phyloP scores from a whole-genome alignment of 2,329 filamentous ascomycete species.

The Aspergillus sojae region DNA sequence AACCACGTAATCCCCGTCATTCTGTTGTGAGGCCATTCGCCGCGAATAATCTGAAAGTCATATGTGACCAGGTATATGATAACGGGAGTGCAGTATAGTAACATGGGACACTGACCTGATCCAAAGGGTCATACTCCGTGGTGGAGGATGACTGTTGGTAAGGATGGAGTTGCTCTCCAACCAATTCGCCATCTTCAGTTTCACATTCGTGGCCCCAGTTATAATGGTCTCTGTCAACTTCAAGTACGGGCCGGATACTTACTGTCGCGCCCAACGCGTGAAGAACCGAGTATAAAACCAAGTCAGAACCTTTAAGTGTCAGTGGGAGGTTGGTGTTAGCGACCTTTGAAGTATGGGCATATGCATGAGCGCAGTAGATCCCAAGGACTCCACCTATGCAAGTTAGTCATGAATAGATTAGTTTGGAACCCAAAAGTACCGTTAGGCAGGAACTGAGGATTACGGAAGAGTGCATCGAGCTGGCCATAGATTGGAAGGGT shows the following conservation, averaged over 20 bases:
- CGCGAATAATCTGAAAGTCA: slow-evolving; percentile 4
- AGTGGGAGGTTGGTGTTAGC: slow-evolving; percentile 32
- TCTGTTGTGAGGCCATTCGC: slow-evolving; percentile 13
- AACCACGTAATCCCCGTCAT: slow-evolving; percentile 28
- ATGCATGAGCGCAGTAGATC: slow-evolving; percentile 51
- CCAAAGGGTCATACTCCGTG: neutral
- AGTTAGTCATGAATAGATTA: neutral
- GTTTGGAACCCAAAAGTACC: slow-evolving; percentile 23
- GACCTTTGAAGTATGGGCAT: slow-evolving; percentile 44
- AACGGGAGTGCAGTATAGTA: too few species aligned
- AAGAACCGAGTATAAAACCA: slow-evolving; percentile 45
- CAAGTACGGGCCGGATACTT: slow-evolving; percentile 33
- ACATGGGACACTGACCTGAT: neutral
- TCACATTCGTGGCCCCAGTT: too few species aligned
- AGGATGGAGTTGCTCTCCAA: too few species aligned
- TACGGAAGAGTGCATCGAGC: slow-evolving; percentile 33
- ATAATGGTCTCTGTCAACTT: too few species aligned
- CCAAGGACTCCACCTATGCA: slow-evolving; percentile 48
- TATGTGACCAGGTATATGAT: too few species aligned
- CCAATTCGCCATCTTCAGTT: too few species aligned
- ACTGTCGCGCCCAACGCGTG: slow-evolving; percentile 33
- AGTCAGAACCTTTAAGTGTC: slow-evolving; percentile 52
- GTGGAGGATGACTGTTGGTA: neutral
- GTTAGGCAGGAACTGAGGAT: slow-evolving; percentile 40
- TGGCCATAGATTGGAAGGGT: slow-evolving; percentile 40